Evolutionary conservation across 139 green algal genomes (phyloP), one percentile per base, ranked within the genome.

Genomic region (Diplosphaera chodatii): DNA sequence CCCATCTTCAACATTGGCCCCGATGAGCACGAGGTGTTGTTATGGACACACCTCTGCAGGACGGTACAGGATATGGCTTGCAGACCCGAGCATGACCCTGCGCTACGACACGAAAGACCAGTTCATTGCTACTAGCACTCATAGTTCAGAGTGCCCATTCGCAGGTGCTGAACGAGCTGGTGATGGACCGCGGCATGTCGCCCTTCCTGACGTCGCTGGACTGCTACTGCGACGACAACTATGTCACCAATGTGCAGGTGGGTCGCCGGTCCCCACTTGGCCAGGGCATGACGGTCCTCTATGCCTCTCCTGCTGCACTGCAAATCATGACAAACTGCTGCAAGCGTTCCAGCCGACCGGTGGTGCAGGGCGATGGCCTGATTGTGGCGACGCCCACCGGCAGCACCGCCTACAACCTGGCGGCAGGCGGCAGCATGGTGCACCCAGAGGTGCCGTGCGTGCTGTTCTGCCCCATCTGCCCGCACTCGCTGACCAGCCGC

Each of bases 371-470:
- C 40, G 91, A 96, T 68, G 91, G 91, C 21, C 76, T 98, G 5
- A 96, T 98, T 33, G 79, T 97, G 20, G 85, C 89, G 66, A 97
- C 93, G 0, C 90, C 93, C 40, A 96, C 93, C 0, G 93, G 93
- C 32, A 92, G 82, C 64, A 98, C 93, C 3, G 93, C 93, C 27
- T 98, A 98, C 85, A 91, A 83, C 66, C 80, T 97, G 62, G 91
- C 93, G 40, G 90, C 91, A 29, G 90, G 90, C 1, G 88, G 89
- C 56, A 84, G 77, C 64, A 93, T 94, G 86, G 84, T 94, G 28
- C 88, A 93, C 84, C 86, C 88, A 22, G 76, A 84, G 80, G 82
- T 89, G 37, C 79, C 76, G 21, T 74, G 78, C 67, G 81, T 88
- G 23, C 65, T 90, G 16, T 89, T 88, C 79, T 88, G 81, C 28